Conservation (phyloP, 441 rosid species). For the Theobroma grandiflorum region DNA sequence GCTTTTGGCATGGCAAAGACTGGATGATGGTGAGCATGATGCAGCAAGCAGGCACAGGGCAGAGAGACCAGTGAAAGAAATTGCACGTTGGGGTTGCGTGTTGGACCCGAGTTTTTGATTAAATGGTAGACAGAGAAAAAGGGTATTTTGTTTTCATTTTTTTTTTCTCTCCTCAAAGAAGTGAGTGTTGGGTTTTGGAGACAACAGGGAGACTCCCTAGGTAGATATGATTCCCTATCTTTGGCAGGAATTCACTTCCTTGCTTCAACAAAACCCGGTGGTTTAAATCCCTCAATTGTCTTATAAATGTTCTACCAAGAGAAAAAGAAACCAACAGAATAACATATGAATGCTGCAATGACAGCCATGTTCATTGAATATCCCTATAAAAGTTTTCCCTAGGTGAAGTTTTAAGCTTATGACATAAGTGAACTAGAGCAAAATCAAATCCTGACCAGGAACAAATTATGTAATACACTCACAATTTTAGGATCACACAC, state of each 20-base stretch:
- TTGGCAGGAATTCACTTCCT: constrained; percentile 13
- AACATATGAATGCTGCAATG: neutral
- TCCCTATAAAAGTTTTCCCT: neutral
- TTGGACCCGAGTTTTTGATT: constrained; percentile 36
- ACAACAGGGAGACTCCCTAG: constrained; percentile 36
- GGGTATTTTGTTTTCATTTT: neutral
- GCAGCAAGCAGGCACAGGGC: constrained; percentile 6
- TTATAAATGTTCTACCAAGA: neutral
- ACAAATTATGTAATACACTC: neutral
- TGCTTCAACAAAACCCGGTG: constrained; percentile 15
- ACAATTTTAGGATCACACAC: too few species aligned
- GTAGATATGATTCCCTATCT: constrained; percentile 50
- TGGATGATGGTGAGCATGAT: constrained; percentile 21
- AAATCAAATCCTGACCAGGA: neutral
- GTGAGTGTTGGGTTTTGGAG: constrained; percentile 33
- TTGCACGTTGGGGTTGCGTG: constrained; percentile 57
- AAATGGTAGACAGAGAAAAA: neutral
- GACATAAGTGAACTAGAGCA: neutral
- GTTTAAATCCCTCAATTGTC: constrained; percentile 1
- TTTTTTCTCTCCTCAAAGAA: constrained; percentile 1
- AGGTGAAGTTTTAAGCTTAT: neutral
- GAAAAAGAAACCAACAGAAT: neutral
- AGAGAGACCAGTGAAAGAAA: constrained; percentile 6
- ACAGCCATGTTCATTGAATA: neutral
- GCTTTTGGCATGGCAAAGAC: constrained; percentile 26